A percentile compares a stretch with the other conserved stretches of the same genome.
Evolutionary conservation across 352 stramenopile genomes (phyloP).

Genomic region (Globisporangium recalcitrans): DNA sequence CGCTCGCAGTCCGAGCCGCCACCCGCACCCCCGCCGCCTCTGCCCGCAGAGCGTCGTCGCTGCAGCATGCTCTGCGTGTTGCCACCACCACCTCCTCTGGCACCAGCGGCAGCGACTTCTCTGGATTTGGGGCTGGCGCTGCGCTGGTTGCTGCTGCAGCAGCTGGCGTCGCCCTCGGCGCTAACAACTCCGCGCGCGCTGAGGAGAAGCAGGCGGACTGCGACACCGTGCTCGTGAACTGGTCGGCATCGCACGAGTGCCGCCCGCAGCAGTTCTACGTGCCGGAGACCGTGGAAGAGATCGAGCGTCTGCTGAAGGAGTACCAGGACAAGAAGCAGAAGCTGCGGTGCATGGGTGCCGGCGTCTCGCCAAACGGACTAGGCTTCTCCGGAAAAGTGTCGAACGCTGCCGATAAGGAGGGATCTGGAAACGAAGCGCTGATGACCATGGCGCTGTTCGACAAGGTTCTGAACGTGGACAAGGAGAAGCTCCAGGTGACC

Average conservation of each 20-base stretch:
- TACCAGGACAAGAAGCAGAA: slow-evolving; percentile 71
- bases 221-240: slow-evolving; percentile 74
- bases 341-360: slow-evolving; percentile 92
- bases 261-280: slow-evolving; percentile 59
- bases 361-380: slow-evolving; percentile 95
- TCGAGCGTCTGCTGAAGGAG: slow-evolving; percentile 50
- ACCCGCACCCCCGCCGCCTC: not conserved
- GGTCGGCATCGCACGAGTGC: slow-evolving; percentile 76
- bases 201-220: slow-evolving; percentile 27
- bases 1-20: slow-evolving; percentile 3
- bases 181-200: slow-evolving; percentile 8
- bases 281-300: slow-evolving; percentile 64
- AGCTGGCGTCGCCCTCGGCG: slow-evolving; percentile 14
- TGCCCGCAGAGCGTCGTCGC: slow-evolving; percentile 3
- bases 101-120: not conserved
- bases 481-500: slow-evolving; percentile 88
- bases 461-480: slow-evolving; percentile 89
- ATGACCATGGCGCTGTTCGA: slow-evolving; percentile 93
- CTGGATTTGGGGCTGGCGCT: not conserved
- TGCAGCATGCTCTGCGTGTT: not conserved
- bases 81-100: not conserved
- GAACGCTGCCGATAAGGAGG: slow-evolving; percentile 8
- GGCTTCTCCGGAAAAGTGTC: slow-evolving; percentile 67
- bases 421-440: slow-evolving; percentile 57
- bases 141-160: slow-evolving; percentile 18